Base-by-base conservation (phyloP, 108 stramenopile genomes). In the Pelagomonas calceolata region DNA sequence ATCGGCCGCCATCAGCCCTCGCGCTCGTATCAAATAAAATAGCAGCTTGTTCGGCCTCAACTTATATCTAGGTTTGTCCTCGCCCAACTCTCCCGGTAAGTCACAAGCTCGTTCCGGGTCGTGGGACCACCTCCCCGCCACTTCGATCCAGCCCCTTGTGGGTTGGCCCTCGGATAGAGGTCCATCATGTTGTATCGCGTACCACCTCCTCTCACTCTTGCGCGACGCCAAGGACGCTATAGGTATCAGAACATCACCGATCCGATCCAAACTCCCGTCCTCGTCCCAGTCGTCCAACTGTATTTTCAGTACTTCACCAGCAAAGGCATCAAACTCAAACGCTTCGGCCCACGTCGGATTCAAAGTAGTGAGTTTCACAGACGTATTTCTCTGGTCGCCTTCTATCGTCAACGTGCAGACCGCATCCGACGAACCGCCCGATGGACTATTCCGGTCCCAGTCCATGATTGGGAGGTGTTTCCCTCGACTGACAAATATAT, bases 401-500 rank as follows among this genome's bases (percentile, higher is more conserved):
- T 71, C 44, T 21, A 71, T 30, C n/a, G 14, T 4, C 32, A 65
- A 18, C 30, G 64, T 64, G n/a, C 21, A 17, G 63, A 65, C 16
- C 39, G 70, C 64, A 34, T 64, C 64, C 21, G 16, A 17, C 34
- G 36, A n/a, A 26, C 70, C 70, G n/a, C 70, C 70, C 70, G n/a
- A 63, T 75, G 65, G 66, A 44, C 63, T 69, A 60, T n/a, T n/a
- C 68, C 69, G 46, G 34, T 64, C 39, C 70, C 36, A 64, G 70
- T 76, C 75, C 75, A 76, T 76, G 29, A 70, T 30, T 33, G 68
- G 68, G 17, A 76, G 10, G 4, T 69, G 34, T 29, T 63, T 30
- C 33, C 31, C 75, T 37, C 36, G 51, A 21, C 72, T 72, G 37
- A 72, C 36, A 0, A 43, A 63, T 12, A 77, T 60, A 0, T 15